Percentiles rank a stretch among this genome's conserved stretches.
phyloP scores from a whole-genome alignment of 148 eudicot species.

The Bassia scoparia region DNA sequence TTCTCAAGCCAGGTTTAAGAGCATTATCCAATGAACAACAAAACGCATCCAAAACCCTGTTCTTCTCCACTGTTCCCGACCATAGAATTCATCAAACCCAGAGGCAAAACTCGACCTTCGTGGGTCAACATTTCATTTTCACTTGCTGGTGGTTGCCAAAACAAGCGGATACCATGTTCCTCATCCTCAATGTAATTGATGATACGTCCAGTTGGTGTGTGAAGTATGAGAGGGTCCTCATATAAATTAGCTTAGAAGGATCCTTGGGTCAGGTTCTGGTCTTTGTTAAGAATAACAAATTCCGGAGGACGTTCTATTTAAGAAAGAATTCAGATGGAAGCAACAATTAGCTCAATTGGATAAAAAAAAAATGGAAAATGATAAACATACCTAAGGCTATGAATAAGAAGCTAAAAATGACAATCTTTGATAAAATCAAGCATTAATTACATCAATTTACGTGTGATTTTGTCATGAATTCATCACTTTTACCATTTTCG shows the following conservation, averaged over 20 bases:
- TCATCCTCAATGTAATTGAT: constrained; percentile 79
- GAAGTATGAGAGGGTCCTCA: constrained; percentile 82
- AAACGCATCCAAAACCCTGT: constrained; percentile 39
- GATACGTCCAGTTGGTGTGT: constrained; percentile 73
- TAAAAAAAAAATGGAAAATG: background rate
- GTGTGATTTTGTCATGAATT: too few species aligned
- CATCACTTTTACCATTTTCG: too few species aligned
- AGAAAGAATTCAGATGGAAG: background rate
- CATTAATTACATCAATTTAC: too few species aligned
- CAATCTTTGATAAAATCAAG: too few species aligned
- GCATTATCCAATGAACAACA: constrained; percentile 36
- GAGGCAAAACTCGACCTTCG: constrained; percentile 66
- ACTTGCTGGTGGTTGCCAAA: constrained; percentile 69
- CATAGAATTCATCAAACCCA: constrained; percentile 77
- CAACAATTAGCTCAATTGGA: constrained; percentile 7
- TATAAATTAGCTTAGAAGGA: constrained; percentile 62
- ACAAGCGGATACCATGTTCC: constrained; percentile 77
- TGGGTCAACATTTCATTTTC: constrained; percentile 73
- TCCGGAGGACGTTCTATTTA: constrained; percentile 58
- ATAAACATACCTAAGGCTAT: too few species aligned
- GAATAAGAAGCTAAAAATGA: too few species aligned
- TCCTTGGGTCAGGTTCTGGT: constrained; percentile 91
- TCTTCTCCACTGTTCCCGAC: constrained; percentile 34
- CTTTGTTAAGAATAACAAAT: constrained; percentile 72
- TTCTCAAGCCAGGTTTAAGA: constrained; percentile 40